Evolutionary conservation across 2,329 filamentous ascomycete genomes (phyloP), one percentile per base, ranked within the genome.

Genomic region (Talaromyces funiculosus): DNA sequence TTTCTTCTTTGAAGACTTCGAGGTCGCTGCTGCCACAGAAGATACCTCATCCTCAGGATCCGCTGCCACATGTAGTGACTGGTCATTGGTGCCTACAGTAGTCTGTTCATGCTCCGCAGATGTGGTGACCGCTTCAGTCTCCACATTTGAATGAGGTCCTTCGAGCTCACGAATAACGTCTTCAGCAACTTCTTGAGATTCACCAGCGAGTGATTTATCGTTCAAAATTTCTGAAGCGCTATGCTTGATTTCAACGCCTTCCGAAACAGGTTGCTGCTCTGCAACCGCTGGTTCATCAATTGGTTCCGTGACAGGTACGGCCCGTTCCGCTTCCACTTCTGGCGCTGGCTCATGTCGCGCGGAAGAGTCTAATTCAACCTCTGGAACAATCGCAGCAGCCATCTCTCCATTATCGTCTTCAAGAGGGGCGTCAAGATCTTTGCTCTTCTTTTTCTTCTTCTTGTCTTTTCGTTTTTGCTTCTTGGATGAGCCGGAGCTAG

Each of bases 401-500:
- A 3, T 37, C 16, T 53, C 29, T 5, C 5, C 53, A 14, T 47
- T 45, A 42, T 51, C 40, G 10, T 63, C 60, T 18, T 53, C 24
- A 31, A 47, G n/a, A 35, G 55, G 10, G 16, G 24, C 26, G 10
- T 49, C 57, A 9, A 51, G 22, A 16, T 63, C 57, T 58, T 58
- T 43, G 22, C 38, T 42, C 61, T 64, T 62, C 47, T 64, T 62
- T 26, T 58, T 64, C 47, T 65, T 65, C 43, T 67, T 66, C 35
- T 51, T 62, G 10, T 63, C 64, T 35, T 66, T 66, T 47, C 56
- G 62, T 29, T 58, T 65, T 53, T 66, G 64, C 29, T 67, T 67
- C 43, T 64, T 67, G 14, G 65, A 63, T 4, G 33, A 3, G 43
- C 60, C 29, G 56, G 35, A 31, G n/a, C 18, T 29, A 9, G 22